Evolutionary conservation across 169 alveolate species (phyloP).

Genomic region (Ichthyophthirius multifiliis): DNA sequence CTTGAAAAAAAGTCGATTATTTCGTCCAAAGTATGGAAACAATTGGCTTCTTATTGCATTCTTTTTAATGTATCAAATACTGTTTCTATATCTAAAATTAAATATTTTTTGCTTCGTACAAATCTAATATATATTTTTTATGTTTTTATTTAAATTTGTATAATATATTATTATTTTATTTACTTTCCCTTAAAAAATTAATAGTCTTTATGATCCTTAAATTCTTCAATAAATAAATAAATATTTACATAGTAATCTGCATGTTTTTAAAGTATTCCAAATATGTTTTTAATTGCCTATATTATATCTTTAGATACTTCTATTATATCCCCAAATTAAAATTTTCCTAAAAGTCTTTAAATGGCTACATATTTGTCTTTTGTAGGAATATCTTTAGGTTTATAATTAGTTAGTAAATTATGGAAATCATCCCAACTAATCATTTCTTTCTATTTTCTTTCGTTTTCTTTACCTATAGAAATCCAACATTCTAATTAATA

Average conservation of each 20-base stretch:
- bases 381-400: neutral
- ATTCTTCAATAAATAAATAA: neutral
- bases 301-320: constrained; percentile 13
- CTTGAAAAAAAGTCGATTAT: neutral
- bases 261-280: neutral
- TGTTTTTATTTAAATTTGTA: neutral
- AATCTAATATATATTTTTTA: neutral
- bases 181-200: neutral
- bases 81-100: neutral
- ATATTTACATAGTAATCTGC: neutral
- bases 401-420: neutral
- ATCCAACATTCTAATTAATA: neutral
- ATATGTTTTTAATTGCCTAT: neutral
- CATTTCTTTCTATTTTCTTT: neutral
- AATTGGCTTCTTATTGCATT: neutral
- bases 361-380: neutral
- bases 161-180: neutral
- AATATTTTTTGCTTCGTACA: neutral
- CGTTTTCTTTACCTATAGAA: neutral
- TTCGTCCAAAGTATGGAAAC: neutral
- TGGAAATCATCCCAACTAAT: neutral
- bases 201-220: neutral
- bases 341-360: neutral
- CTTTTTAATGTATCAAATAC: neutral
- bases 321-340: constrained; percentile 1